phyloP scores from a whole-genome alignment of 106 monocot genomes.

The Platanthera zijinensis region DNA sequence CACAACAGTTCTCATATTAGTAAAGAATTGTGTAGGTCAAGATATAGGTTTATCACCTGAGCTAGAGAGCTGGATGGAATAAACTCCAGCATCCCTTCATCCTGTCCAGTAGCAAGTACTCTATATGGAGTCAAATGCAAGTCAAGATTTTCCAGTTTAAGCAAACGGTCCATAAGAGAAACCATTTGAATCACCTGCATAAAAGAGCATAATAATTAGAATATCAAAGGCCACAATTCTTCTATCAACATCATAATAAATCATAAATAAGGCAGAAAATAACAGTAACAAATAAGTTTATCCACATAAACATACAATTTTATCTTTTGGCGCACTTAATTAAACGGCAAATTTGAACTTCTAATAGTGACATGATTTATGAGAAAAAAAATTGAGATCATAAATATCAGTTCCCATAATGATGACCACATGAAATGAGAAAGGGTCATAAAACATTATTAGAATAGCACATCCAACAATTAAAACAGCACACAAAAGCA shows the following conservation, averaged over 20 bases:
- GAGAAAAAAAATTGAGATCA: background rate
- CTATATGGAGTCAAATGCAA: constrained; percentile 89
- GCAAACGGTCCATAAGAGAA: constrained; percentile 94
- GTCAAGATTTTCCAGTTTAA: constrained; percentile 94
- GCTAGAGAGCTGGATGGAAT: constrained; percentile 95
- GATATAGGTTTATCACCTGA: constrained; percentile 37
- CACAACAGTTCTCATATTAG: background rate
- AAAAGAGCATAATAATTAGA: background rate
- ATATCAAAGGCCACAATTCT: background rate
- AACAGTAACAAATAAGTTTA: constrained; percentile 2
- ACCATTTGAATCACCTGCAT: constrained; percentile 94
- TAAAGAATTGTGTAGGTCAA: background rate
- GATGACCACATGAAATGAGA: background rate
- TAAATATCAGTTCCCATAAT: background rate
- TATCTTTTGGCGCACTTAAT: background rate
- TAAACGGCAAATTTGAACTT: background rate
- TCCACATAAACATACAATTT: background rate
- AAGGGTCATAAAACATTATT: background rate
- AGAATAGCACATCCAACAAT: background rate
- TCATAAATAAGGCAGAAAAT: background rate
- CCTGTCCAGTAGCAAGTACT: constrained; percentile 95
- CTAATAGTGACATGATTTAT: background rate
- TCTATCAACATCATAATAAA: background rate
- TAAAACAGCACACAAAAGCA: background rate
- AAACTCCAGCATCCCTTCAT: constrained; percentile 99